These are phyloP conservation scores for Discostella stelligeroides DNA, from an alignment of 108 stramenopile species.

Conservation along the genomic window DNA sequence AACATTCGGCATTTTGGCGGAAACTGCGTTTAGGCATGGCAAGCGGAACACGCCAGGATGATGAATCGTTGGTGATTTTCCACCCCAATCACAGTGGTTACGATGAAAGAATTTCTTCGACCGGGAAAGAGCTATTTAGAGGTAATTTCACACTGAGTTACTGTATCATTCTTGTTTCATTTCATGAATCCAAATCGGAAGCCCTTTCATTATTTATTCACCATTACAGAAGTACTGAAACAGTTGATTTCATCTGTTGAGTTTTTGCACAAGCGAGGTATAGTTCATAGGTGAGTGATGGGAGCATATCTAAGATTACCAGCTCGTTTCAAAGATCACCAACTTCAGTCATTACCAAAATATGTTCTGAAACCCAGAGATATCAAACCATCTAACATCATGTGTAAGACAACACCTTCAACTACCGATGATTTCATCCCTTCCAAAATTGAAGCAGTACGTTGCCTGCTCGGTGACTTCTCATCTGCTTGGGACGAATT, in stretches of 20 bases:
- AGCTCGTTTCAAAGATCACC: too few relatives aligned
- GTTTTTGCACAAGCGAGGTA: constrained; percentile 65
- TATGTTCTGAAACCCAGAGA: constrained; percentile 43
- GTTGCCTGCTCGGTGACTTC: constrained; percentile 78
- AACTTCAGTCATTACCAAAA: neutral
- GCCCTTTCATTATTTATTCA: neutral
- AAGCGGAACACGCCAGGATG: neutral
- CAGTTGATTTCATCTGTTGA: constrained; percentile 70
- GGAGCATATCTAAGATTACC: too few relatives aligned
- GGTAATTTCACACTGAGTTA: neutral
- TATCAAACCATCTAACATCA: constrained; percentile 68
- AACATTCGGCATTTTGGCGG: constrained; percentile 77
- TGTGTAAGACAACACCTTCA: constrained; percentile 60
- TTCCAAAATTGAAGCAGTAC: constrained; percentile 28
- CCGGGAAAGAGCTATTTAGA: constrained; percentile 2
- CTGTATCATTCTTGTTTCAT: too few relatives aligned
- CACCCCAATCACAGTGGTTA: neutral
- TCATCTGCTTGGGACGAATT: constrained; percentile 77
- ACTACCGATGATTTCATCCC: constrained; percentile 29
- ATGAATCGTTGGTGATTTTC: neutral
- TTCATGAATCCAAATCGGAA: too few relatives aligned
- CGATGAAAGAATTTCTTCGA: neutral
- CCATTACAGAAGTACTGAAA: constrained; percentile 56
- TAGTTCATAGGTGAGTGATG: constrained; percentile 54
- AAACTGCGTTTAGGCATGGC: constrained; percentile 55